Evolutionary conservation across 2,329 filamentous ascomycete species (phyloP), one percentile per base, ranked within the genome.

Genomic region (Pochonia chlamydosporia): DNA sequence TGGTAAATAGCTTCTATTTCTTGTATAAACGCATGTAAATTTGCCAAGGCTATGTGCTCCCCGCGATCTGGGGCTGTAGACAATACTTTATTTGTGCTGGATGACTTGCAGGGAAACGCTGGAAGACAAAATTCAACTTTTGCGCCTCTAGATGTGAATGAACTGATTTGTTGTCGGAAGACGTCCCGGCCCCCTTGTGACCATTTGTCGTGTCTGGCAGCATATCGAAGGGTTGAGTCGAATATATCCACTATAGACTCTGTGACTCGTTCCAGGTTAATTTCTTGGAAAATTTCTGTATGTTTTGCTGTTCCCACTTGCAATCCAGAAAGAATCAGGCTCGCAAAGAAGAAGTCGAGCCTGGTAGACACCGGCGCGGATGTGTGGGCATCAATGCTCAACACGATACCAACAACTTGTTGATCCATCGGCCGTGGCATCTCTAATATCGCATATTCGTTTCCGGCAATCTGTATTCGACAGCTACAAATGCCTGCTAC

Each of bases 71-170:
- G 66, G 2, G 53, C 48, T 14, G 53, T 51, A 2, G 63, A 61
- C 8, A 53, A 44, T 8, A 66, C 65, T 46, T 69, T 69, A 23
- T 61, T 50, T 1, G 49, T 51, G 36, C 64, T 66, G 5, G 65
- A 63, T 7, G 66, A 68, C 51, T 69, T 69, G 58, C 66, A 69
- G 0, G 66, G 66, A 35, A 69, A 69, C 2, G 65, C 66, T 1
- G 66, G 66, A 9, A 69, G 57, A n/a, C 56, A 59, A 24, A 66
- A 49, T 20, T 65, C 55, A 21, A 63, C 49, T 9, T 30, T 31
- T 1, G 51, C 49, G 3, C 53, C 48, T 3, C 56, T 53, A 10
- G 47, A 47, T 3, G 55, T 59, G 42, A 61, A 63, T 26, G 57
- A 53, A 5, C 45, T 30, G 31, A 62, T 50, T 6, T 49, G 51